Evolutionary conservation across 805 yeast species (phyloP), one percentile per base, ranked within the genome.

Genomic region (Scheffersomyces spartinae): DNA sequence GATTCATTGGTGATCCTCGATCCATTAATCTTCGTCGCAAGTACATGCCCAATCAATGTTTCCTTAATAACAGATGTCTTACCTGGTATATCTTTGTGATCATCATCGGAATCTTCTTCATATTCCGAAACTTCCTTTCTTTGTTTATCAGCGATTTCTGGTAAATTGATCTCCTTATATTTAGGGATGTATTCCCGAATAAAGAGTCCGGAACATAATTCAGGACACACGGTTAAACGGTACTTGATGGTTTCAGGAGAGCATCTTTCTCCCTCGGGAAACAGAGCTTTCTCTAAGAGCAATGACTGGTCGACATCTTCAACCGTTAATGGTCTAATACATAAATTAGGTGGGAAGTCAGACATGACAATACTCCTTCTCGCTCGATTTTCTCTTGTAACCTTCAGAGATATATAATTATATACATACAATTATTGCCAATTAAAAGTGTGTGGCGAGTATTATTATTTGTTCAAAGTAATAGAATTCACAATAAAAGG

Each of bases 191-290:
- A 79, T 29, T 71, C 71, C 44, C 95, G 64, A 26, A 84, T 62
- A 43, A 88, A 91, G 29, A 91, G 62, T 2, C 97, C 97, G 5
- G 86, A 72, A 36, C 91, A 74, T 30, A 88, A 67, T 49, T 88
- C 98, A 7, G 97, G 97, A 47, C 96, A 86, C 4, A 60, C 72
- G 1, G 65, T 64, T 35, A 88, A 61, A 39, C 96, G 66, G 57
- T 82, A 88, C 35, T 54, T 56, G 28, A 61, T 20, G 50, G 36
- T 68, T 74, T 74, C 83, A n/a, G 42, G 43, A 8, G 81, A 47
- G 22, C 82, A 76, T 30, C 93, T 64, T 54, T 84, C 94, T 9
- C 52, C 45, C 18, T 69, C 72, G 2, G 80, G 72, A 51, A 86
- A 84, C 5, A 93, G 84, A 24, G 52, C 47, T 5, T 49, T 47